phyloP scores from a whole-genome alignment of 768 basidiomycete genomes.

The Tricholoma flavovirens region DNA sequence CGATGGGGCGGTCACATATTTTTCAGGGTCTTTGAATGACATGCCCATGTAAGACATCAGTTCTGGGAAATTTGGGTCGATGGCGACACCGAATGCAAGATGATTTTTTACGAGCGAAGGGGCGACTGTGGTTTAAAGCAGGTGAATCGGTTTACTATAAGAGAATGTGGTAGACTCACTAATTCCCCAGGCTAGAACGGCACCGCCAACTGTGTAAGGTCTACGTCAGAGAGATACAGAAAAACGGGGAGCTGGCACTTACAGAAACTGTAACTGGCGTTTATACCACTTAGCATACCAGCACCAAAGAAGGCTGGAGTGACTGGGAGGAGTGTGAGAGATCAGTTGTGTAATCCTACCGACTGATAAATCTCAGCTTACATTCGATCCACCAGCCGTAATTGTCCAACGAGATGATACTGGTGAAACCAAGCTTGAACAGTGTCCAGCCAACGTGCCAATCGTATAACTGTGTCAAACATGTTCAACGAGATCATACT shows the following conservation, averaged over 20 bases:
- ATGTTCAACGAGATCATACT: not conserved
- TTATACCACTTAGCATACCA: conserved; percentile 53
- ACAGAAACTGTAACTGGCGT: conserved; percentile 55
- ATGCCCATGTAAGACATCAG: conserved; percentile 39
- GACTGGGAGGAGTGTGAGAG: conserved; percentile 19
- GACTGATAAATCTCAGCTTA: conserved; percentile 19
- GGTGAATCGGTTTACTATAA: not conserved
- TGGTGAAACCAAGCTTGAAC: conserved; percentile 52
- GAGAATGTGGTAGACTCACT: conserved; percentile 24
- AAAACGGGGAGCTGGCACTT: conserved; percentile 14
- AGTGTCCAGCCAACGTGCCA: conserved; percentile 64
- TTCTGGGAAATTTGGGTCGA: conserved; percentile 32
- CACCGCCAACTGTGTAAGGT: conserved; percentile 37
- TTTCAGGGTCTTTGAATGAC: conserved; percentile 38
- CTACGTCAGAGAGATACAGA: not conserved
- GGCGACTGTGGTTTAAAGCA: conserved; percentile 30
- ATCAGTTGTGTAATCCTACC: not conserved
- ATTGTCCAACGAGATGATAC: conserved; percentile 54
- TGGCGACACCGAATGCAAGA: conserved; percentile 36
- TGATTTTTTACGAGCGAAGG: conserved; percentile 50
- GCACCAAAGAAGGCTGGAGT: conserved; percentile 56
- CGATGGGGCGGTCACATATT: conserved; percentile 39
- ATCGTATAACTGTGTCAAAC: conserved; percentile 40
- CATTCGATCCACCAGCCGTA: conserved; percentile 53
- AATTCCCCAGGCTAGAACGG: conserved; percentile 57